phyloP scores from a whole-genome alignment of 1,284 basidiomycete genomes.

The Heterobasidion annosum region DNA sequence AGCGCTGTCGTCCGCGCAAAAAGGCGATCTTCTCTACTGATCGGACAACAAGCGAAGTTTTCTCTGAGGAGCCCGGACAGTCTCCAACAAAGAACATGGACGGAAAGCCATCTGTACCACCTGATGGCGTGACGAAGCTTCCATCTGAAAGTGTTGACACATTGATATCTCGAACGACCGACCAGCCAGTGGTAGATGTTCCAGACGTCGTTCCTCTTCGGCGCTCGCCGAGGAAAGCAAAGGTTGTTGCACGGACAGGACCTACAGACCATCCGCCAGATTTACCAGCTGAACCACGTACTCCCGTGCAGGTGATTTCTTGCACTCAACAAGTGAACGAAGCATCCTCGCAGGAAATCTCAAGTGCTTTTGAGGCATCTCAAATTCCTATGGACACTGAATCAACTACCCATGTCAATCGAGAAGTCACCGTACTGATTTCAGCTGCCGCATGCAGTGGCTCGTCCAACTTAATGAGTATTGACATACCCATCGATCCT shows the following conservation, averaged over 20 bases:
- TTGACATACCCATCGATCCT: slow-evolving; percentile 2
- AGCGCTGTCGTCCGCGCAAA: slow-evolving; percentile 18
- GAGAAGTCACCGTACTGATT: background rate
- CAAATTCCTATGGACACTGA: background rate
- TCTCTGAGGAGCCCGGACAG: background rate
- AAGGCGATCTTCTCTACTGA: background rate
- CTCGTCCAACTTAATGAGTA: background rate
- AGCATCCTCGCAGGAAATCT: background rate
- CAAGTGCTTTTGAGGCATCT: background rate
- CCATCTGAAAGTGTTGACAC: background rate
- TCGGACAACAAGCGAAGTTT: background rate
- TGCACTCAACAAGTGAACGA: background rate
- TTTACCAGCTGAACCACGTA: background rate
- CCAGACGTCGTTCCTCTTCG: background rate
- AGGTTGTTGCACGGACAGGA: background rate
- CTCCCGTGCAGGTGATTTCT: too few species aligned
- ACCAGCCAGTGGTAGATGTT: background rate
- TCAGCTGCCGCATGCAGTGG: background rate
- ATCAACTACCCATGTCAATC: background rate
- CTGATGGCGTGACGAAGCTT: background rate
- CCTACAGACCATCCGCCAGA: too few species aligned
- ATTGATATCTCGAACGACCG: background rate
- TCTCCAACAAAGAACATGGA: background rate
- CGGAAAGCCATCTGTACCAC: background rate
- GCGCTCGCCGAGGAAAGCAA: background rate